These are phyloP conservation scores for Sphaerostilbella broomeana DNA, from an alignment of 2,329 filamentous ascomycete genomes.

Conservation along the genomic window DNA sequence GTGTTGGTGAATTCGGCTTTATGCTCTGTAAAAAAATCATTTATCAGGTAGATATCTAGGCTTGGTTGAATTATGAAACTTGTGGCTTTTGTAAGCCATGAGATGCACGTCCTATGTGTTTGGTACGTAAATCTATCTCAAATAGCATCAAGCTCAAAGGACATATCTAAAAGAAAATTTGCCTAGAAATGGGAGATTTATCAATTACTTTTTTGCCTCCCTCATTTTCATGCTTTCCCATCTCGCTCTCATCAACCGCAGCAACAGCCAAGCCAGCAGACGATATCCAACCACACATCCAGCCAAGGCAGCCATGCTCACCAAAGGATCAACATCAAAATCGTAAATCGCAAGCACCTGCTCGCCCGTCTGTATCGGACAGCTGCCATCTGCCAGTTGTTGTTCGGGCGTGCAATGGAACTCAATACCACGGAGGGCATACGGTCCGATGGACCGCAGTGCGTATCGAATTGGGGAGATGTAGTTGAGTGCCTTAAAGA, in stretches of 20 bases:
- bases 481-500: slow-evolving; percentile 64
- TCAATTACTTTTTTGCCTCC: too few relatives aligned
- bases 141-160: too few relatives aligned
- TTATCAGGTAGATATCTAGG: too few relatives aligned
- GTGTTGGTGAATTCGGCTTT: too few relatives aligned
- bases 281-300: slow-evolving; percentile 60
- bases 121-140: too few relatives aligned
- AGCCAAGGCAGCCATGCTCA: slow-evolving; percentile 57
- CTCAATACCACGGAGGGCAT: slow-evolving; percentile 50
- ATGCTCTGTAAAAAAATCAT: too few relatives aligned
- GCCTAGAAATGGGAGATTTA: too few relatives aligned
- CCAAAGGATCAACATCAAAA: slow-evolving; percentile 53
- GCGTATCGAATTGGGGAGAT: slow-evolving; percentile 66
- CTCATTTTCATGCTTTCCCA: slow-evolving; percentile 36
- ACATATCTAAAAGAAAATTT: too few relatives aligned
- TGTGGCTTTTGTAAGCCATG: too few relatives aligned
- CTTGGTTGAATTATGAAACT: too few relatives aligned
- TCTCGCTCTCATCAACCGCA: slow-evolving; percentile 48
- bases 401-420: slow-evolving; percentile 61
- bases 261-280: slow-evolving; percentile 52
- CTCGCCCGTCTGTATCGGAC: slow-evolving; percentile 58
- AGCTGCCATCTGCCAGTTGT: slow-evolving; percentile 51
- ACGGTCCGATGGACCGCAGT: slow-evolving; percentile 59
- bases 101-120: too few relatives aligned
- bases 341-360: slow-evolving; percentile 63